Base-by-base conservation (phyloP, 768 basidiomycete genomes). In the Megacollybia marginata region DNA sequence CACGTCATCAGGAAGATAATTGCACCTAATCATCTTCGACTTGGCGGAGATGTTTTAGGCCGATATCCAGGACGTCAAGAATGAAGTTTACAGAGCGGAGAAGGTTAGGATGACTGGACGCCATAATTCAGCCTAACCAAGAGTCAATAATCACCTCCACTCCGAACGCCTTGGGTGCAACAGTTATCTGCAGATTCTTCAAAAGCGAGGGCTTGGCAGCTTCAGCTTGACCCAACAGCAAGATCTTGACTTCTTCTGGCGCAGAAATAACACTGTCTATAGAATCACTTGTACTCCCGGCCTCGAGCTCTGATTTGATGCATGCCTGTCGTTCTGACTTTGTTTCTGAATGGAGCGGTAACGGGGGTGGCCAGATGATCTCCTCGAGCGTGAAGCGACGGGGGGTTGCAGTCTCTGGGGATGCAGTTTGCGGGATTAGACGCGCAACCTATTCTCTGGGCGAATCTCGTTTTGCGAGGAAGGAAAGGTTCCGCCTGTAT, bases 201-300 rank as follows among this genome's bases (percentile, higher is more conserved):
- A 85, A 63, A 28, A 82, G 70, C 0, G 83, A 83, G 0, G 80
- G 81, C 59, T 85, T 84, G 31, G 82, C 83, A 6, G 80, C 79
- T 65, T 83, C 82, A 33, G 82, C 78, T 61, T 83, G 83, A 44
- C 82, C 81, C 83, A 35, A 85, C 40, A 85, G 66, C 19, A 85
- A 66, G 13, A 83, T 70, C 59, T 76, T 79, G 16, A 73, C 52
- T 56, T 64, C 56, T 69, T 75, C 50, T 67, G 65, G 48, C 62
- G 55, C 56, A 49, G 69, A 69, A 12, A 84, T 60, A 42, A 65
- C 65, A n/a, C 64, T 70, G 58, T 84, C 80, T 57, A 84, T 84
- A 7, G 63, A 62, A 52, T 82, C 78, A 62, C 74, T 80, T 20
- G 68, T 59, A 34, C 68, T 65, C 59, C 76, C 76, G 12, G 80